These are phyloP conservation scores for Pleoardoris graminearum DNA, from an alignment of 2,329 filamentous ascomycete genomes.

Conservation along the genomic window DNA sequence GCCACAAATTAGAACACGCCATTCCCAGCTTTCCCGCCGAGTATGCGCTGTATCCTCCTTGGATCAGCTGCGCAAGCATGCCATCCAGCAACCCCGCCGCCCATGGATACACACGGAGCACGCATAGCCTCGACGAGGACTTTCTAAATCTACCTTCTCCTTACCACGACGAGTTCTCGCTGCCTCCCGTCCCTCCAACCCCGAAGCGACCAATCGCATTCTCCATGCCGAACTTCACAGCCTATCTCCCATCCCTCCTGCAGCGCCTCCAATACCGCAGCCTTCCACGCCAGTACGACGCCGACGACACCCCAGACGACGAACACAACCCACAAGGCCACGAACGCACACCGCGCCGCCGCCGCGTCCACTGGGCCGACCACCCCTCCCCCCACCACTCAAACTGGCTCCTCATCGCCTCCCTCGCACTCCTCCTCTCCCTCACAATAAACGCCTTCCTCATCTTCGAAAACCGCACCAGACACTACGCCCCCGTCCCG, in stretches of 20 bases:
- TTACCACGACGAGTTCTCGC: not conserved
- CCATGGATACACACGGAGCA: not conserved
- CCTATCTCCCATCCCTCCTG: not conserved
- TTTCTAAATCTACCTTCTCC: not conserved
- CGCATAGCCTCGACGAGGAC: not conserved
- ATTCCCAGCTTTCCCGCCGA: too few species aligned
- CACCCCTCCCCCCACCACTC: not conserved
- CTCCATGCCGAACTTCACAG: not conserved
- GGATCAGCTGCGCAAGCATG: not conserved
- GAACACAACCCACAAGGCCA: not conserved
- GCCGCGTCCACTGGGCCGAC: conserved; percentile 1
- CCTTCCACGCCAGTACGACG: not conserved
- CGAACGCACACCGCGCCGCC: not conserved
- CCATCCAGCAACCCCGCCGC: not conserved
- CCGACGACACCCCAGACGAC: not conserved
- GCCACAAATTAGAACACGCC: too few species aligned
- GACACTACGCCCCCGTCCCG: not conserved
- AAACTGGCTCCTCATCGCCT: conserved; percentile 7
- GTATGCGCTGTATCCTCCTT: too few species aligned
- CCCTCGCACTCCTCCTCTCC: conserved; percentile 16
- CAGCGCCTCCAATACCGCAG: not conserved
- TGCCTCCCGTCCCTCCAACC: not conserved
- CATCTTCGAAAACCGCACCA: conserved; percentile 6
- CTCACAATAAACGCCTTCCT: conserved; percentile 20
- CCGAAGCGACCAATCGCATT: not conserved